Base-by-base conservation (phyloP, 2,329 filamentous ascomycete genomes). In the Cladophialophora exuberans region DNA sequence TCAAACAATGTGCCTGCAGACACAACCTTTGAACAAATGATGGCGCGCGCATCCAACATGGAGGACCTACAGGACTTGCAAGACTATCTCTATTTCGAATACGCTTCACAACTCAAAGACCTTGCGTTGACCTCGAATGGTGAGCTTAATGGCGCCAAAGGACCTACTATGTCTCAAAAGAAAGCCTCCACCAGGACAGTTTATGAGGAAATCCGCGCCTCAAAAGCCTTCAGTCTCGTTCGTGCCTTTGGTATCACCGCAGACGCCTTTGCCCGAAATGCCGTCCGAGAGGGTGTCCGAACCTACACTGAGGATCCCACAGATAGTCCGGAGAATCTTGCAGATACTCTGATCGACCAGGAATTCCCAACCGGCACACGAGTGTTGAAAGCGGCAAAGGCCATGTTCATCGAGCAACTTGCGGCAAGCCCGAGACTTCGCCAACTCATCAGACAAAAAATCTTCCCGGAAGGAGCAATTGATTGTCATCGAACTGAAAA, bases 61-160 rank as follows among this genome's bases (percentile, higher is more conserved):
- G 94, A 99, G 69, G 94, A 99, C 69, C 80, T 99, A 15, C 94
- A 99, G 69, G 94, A 99, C 70, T 75, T 99, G 18, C 93, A 97
- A 68, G 94, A 99, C 67, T 97, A 97, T 66, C 78, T 97, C 49
- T 91, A 97, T 67, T 99, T 99, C 72, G 88, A 92, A 67, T 97
- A 97, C 66, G 85, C 89, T 3, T 78, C 85, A 2, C 85, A 96
- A 69, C 79, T 97, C 44, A 93, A 89, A 68, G 92, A 97, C 60
- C 73, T 95, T 43, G 83, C 86, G 11, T 76, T 84, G 15, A 79
- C 84, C 57, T 78, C 84, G 52, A 75, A 78, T 2, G 70, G 62
- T n/a, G 80, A 85, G 35, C n/a, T n/a, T n/a, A n/a, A n/a, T n/a
- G n/a, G n/a, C n/a, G 78, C 81, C 11, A 84, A 84, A 51, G 73